These are phyloP conservation scores for Podaxis sp. DNA, from an alignment of 768 basidiomycete species.

Conservation along the genomic window DNA sequence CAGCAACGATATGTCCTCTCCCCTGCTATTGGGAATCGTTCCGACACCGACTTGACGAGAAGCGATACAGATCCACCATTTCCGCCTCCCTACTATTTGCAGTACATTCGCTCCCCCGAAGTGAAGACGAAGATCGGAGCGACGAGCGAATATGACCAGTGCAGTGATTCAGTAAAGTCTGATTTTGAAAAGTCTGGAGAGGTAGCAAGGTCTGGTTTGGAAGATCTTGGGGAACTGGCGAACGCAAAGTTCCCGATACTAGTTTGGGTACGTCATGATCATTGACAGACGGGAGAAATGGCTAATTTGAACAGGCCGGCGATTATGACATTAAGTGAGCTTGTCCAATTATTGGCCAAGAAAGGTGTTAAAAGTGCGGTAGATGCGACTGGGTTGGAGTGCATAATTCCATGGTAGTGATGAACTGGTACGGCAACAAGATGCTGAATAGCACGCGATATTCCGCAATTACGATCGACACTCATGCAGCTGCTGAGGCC, in stretches of 20 bases:
- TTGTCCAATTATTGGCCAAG: too few relatives aligned
- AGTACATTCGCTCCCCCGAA: not conserved
- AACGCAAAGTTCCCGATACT: conserved; percentile 2
- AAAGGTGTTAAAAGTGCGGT: not conserved
- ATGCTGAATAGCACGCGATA: conserved; percentile 8
- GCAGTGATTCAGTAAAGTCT: not conserved
- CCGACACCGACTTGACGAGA: conserved; percentile 2
- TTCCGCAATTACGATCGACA: not conserved
- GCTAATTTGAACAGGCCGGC: not conserved
- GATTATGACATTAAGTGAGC: conserved; percentile 9
- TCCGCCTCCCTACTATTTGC: conserved; percentile 1
- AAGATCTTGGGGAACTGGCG: conserved; percentile 1
- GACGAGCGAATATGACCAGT: not conserved
- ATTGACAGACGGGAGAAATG: not conserved
- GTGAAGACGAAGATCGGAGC: conserved; percentile 12
- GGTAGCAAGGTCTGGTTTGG: not conserved
- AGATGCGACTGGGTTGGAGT: conserved; percentile 14
- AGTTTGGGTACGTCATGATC: conserved; percentile 5
- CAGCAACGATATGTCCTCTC: conserved; percentile 1
- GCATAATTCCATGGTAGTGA: conserved; percentile 4
- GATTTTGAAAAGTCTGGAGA: not conserved
- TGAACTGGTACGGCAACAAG: conserved; percentile 10
- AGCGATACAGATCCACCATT: conserved; percentile 1
- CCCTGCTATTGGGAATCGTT: conserved; percentile 3
- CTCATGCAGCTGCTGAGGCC: not conserved